phyloP scores from a whole-genome alignment of 495 filamentous ascomycete species.

The Beverwykella pulmonaria region DNA sequence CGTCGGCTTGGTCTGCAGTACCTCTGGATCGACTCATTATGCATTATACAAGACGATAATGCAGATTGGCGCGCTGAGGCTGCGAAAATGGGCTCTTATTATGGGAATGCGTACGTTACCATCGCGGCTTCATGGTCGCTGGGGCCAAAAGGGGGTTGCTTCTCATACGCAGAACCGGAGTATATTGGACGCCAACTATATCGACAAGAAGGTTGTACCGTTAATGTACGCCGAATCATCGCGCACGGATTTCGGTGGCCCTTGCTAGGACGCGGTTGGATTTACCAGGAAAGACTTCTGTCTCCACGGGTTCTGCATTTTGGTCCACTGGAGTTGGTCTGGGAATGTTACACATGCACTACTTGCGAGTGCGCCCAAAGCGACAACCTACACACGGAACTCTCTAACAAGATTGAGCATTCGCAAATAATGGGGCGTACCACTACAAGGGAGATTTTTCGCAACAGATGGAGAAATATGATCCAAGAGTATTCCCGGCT shows the following conservation, averaged over 20 bases:
- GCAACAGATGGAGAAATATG: constrained; percentile 4
- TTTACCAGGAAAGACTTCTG: constrained; percentile 30
- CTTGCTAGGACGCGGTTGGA: constrained; percentile 21
- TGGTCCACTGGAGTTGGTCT: constrained; percentile 12
- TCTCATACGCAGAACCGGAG: background rate
- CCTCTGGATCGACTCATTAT: constrained; percentile 23
- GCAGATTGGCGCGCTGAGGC: constrained; percentile 11
- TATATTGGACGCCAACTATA: constrained; percentile 3
- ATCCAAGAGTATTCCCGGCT: constrained; percentile 8
- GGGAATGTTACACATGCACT: constrained; percentile 28
- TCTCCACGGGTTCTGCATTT: constrained; percentile 28
- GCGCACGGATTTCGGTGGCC: background rate
- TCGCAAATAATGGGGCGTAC: too few species aligned
- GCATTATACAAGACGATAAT: constrained; percentile 15
- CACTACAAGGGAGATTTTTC: background rate
- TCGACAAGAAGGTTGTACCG: background rate
- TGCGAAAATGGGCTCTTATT: constrained; percentile 10
- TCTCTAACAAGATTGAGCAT: background rate
- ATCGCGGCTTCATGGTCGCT: constrained; percentile 9
- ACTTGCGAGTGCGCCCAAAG: constrained; percentile 20
- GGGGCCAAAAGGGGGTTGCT: background rate
- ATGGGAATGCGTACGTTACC: constrained; percentile 16
- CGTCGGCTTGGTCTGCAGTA: constrained; percentile 10
- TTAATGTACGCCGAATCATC: background rate
- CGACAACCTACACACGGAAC: background rate